Conservation (phyloP, 768 basidiomycete species). For the Vararia minispora region DNA sequence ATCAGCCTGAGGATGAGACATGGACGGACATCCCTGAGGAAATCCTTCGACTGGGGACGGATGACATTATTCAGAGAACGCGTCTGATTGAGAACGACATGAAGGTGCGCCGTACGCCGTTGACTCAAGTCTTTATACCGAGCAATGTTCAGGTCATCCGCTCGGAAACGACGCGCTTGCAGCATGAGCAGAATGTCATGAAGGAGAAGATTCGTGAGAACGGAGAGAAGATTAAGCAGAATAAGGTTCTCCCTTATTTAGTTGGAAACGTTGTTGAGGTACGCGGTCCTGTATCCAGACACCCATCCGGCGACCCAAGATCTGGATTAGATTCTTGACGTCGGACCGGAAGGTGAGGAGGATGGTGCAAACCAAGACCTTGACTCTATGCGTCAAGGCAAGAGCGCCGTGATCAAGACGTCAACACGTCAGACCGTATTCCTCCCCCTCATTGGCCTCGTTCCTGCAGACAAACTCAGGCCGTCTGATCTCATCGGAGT, state of each 20-base stretch:
- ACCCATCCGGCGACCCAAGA: not conserved
- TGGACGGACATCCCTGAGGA: slow-evolving; percentile 92
- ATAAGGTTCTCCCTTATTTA: slow-evolving; percentile 96
- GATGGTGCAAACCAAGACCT: slow-evolving; percentile 94
- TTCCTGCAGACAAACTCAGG: slow-evolving; percentile 80
- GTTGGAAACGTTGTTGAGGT: slow-evolving; percentile 98
- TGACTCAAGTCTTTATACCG: not conserved
- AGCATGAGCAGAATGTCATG: slow-evolving; percentile 94
- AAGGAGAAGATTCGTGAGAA: slow-evolving; percentile 98
- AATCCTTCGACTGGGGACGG: slow-evolving; percentile 63
- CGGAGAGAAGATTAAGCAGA: slow-evolving; percentile 97
- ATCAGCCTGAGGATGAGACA: slow-evolving; percentile 61
- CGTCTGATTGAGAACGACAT: slow-evolving; percentile 95
- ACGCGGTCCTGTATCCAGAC: slow-evolving; percentile 11
- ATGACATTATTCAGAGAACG: slow-evolving; percentile 83
- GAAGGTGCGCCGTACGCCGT: slow-evolving; percentile 41
- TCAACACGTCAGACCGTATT: slow-evolving; percentile 98
- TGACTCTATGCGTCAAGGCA: slow-evolving; percentile 92
- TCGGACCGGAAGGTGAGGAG: slow-evolving; percentile 88
- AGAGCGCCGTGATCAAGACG: slow-evolving; percentile 98
- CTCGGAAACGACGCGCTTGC: slow-evolving; percentile 82
- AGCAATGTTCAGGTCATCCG: slow-evolving; percentile 73
- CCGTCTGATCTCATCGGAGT: slow-evolving; percentile 96
- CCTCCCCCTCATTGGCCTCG: slow-evolving; percentile 94
- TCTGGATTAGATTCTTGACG: slow-evolving; percentile 67